phyloP scores from a whole-genome alignment of 371 early-diverging fungal species.

The Mucor velutinosus region DNA sequence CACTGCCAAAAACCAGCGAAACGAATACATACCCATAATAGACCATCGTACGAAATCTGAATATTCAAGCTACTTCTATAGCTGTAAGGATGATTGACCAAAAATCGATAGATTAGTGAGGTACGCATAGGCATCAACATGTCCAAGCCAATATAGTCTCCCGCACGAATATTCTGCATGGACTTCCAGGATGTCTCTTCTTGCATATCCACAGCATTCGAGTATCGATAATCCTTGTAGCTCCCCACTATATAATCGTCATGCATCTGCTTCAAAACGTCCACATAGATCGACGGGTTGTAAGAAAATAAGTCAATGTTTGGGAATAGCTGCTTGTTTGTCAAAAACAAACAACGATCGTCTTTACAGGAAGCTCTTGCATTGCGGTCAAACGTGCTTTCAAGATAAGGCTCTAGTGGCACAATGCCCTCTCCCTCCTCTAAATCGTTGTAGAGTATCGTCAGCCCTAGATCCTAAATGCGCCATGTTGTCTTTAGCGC shows the following conservation, averaged over 20 bases:
- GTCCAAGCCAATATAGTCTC: constrained; percentile 68
- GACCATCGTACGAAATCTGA: constrained; percentile 51
- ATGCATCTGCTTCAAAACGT: constrained; percentile 48
- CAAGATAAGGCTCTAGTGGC: constrained; percentile 6
- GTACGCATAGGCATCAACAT: constrained; percentile 58
- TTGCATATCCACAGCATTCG: constrained; percentile 56
- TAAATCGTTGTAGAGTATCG: constrained; percentile 38
- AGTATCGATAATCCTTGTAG: constrained; percentile 30
- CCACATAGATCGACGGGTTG: constrained; percentile 50
- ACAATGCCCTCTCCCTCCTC: constrained; percentile 9
- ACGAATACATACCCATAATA: constrained; percentile 39
- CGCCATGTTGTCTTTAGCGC: too few relatives aligned
- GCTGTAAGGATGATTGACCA: constrained; percentile 38
- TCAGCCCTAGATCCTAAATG: constrained; percentile 26
- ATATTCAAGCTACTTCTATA: constrained; percentile 33
- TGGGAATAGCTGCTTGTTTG: constrained; percentile 57
- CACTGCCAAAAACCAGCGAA: too few relatives aligned
- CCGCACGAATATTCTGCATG: constrained; percentile 33
- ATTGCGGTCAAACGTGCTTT: constrained; percentile 14
- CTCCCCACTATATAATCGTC: constrained; percentile 37
- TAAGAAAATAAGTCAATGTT: constrained; percentile 54
- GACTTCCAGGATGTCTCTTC: constrained; percentile 50
- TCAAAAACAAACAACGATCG: constrained; percentile 62
- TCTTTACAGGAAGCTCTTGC: constrained; percentile 51
- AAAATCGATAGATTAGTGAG: constrained; percentile 44